Evolutionary conservation across 805 yeast species (phyloP).

Genomic region (Lipomyces kockii): DNA sequence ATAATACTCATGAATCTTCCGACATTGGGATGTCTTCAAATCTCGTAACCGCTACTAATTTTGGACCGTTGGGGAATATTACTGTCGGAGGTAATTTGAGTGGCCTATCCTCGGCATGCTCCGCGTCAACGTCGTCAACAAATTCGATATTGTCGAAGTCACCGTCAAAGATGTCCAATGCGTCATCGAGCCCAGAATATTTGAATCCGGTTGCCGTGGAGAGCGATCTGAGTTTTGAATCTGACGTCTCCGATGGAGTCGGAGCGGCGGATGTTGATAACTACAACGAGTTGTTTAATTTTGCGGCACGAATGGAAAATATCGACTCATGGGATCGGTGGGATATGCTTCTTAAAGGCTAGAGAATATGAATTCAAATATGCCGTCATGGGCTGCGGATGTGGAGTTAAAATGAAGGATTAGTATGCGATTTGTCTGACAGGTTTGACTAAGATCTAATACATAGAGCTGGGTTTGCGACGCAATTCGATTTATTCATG

Average conservation of each 20-base stretch:
- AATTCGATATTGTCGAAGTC: background rate
- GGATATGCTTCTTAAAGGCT: conserved; percentile 13
- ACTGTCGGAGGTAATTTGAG: background rate
- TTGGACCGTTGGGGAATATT: background rate
- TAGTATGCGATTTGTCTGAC: too few relatives aligned
- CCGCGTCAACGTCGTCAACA: background rate
- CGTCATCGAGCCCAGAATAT: background rate
- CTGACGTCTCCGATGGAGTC: background rate
- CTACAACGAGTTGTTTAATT: conserved; percentile 10
- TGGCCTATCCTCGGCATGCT: background rate
- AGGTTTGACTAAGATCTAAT: too few relatives aligned
- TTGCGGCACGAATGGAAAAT: conserved; percentile 24
- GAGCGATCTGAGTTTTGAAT: background rate
- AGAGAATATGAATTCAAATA: background rate
- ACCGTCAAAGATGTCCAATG: conserved; percentile 4
- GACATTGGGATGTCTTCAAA: background rate
- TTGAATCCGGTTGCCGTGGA: background rate
- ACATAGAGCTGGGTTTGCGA: too few relatives aligned
- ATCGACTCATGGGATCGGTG: conserved; percentile 26
- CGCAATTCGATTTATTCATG: too few relatives aligned
- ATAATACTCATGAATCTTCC: background rate
- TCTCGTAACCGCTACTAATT: background rate
- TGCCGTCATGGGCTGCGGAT: too few relatives aligned
- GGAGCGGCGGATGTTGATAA: background rate
- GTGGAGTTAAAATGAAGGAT: too few relatives aligned